phyloP scores from a whole-genome alignment of 164 flowering plant genomes.

The Euptelea pleiosperma region DNA sequence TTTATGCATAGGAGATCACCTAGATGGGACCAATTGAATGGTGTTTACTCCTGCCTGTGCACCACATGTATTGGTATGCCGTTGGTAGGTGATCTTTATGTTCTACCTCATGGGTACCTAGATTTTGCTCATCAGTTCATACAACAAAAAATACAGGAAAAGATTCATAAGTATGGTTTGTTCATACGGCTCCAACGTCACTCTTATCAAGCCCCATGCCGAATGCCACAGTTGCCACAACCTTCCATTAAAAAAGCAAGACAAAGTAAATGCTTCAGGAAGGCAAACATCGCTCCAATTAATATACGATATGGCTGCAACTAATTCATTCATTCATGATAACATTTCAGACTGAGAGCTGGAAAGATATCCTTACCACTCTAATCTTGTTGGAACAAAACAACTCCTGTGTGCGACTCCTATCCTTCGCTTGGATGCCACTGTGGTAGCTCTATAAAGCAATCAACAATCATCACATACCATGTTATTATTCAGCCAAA shows the following conservation, averaged over 20 bases:
- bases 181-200: constrained; percentile 91
- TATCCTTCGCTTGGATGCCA: constrained; percentile 75
- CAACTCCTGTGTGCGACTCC: constrained; percentile 69
- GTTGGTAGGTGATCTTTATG: too few relatives aligned
- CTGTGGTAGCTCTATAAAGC: constrained; percentile 83
- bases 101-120: too few relatives aligned
- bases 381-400: constrained; percentile 86
- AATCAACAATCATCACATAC: constrained; percentile 9
- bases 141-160: constrained; percentile 7
- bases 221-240: constrained; percentile 99
- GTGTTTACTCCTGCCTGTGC: too few relatives aligned
- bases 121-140: too few relatives aligned
- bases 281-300: neutral
- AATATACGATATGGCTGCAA: constrained; percentile 3
- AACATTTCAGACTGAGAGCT: neutral
- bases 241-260: constrained; percentile 41
- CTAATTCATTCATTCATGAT: neutral
- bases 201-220: constrained; percentile 99
- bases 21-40: too few relatives aligned
- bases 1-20: too few relatives aligned
- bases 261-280: constrained; percentile 6
- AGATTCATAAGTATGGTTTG: constrained; percentile 5
- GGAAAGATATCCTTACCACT: constrained; percentile 54
- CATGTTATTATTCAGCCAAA: constrained; percentile 8
- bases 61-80: too few relatives aligned